Percentiles rank a stretch among this genome's conserved stretches.
Conservation (phyloP, 2,329 filamentous ascomycete species). For the Gnomoniopsis smithogilvyi region DNA sequence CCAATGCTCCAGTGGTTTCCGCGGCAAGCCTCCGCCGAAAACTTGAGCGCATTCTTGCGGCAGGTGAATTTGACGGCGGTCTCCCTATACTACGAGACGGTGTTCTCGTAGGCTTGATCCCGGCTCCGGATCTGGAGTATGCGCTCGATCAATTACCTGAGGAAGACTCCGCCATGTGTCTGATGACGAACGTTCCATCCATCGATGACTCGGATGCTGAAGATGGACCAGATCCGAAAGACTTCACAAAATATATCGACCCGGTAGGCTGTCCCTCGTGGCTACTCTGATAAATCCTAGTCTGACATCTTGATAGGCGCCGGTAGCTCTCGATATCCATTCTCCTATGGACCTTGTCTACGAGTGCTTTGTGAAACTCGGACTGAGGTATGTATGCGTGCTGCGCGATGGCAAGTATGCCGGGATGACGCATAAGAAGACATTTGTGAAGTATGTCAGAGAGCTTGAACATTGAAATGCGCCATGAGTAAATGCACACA, state of each 20-base stretch:
- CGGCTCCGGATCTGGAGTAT: conserved; percentile 89
- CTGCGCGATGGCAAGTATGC: conserved; percentile 79
- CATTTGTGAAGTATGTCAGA: conserved; percentile 91
- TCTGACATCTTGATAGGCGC: conserved; percentile 51
- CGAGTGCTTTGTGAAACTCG: conserved; percentile 93
- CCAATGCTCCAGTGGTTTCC: conserved; percentile 73
- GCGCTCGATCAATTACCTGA: conserved; percentile 81
- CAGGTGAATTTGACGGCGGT: conserved; percentile 88
- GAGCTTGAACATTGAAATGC: conserved; percentile 64
- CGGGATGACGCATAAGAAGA: conserved; percentile 93
- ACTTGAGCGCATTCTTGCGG: conserved; percentile 75
- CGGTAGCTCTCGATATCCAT: conserved; percentile 81
- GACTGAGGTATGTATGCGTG: conserved; percentile 89
- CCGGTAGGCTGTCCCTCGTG: conserved; percentile 52
- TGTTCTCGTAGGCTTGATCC: conserved; percentile 84
- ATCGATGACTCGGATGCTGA: conserved; percentile 63
- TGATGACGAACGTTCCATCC: conserved; percentile 71
- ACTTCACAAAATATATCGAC: conserved; percentile 91
- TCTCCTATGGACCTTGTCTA: conserved; percentile 94
- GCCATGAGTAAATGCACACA: neutral
- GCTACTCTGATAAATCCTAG: too few relatives aligned
- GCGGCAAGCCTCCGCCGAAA: conserved; percentile 75
- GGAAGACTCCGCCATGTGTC: conserved; percentile 69
- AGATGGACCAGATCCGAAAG: conserved; percentile 59
- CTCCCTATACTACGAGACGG: conserved; percentile 79